Evolutionary conservation across 441 rosid genomes (phyloP).

Genomic region (Adansonia gregorii): DNA sequence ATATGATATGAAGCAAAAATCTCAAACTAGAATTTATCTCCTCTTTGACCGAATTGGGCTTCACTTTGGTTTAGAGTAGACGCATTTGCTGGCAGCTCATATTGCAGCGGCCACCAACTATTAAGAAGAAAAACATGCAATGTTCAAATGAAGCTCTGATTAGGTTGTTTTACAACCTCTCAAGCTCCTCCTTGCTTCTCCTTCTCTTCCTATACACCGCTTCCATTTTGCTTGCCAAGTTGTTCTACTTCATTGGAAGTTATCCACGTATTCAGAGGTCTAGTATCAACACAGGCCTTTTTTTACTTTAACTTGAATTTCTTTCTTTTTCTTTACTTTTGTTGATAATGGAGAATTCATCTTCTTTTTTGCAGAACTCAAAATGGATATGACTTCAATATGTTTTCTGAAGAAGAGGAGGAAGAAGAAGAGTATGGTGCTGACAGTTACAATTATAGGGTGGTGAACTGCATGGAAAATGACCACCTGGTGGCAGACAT

Average conservation of each 20-base stretch:
- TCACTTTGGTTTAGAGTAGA: slow-evolving; percentile 33
- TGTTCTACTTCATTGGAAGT: slow-evolving; percentile 70
- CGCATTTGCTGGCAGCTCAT: slow-evolving; percentile 28
- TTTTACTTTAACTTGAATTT: too few species aligned
- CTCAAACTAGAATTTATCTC: slow-evolving; percentile 23
- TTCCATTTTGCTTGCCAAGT: slow-evolving; percentile 54
- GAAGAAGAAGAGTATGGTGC: slow-evolving; percentile 39
- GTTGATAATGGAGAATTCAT: not conserved
- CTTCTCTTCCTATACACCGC: slow-evolving; percentile 70
- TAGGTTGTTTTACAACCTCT: slow-evolving; percentile 75
- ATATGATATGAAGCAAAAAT: not conserved
- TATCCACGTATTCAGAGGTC: slow-evolving; percentile 69
- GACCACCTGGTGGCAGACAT: slow-evolving; percentile 66
- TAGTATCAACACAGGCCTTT: not conserved
- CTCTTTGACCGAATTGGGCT: slow-evolving; percentile 4
- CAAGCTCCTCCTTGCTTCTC: slow-evolving; percentile 68
- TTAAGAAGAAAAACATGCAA: slow-evolving; percentile 49
- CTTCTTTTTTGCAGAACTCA: slow-evolving; percentile 46
- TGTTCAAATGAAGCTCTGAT: slow-evolving; percentile 64
- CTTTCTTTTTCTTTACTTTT: slow-evolving; percentile 4
- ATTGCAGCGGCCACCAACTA: slow-evolving; percentile 31
- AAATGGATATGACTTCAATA: slow-evolving; percentile 52
- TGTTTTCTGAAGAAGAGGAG: slow-evolving; percentile 65
- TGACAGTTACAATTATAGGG: slow-evolving; percentile 45
- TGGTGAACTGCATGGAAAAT: slow-evolving; percentile 35